Percentiles rank a stretch among this genome's conserved stretches.
Conservation (phyloP, 129 eudicot species). For the Helianthus tuberosus region DNA sequence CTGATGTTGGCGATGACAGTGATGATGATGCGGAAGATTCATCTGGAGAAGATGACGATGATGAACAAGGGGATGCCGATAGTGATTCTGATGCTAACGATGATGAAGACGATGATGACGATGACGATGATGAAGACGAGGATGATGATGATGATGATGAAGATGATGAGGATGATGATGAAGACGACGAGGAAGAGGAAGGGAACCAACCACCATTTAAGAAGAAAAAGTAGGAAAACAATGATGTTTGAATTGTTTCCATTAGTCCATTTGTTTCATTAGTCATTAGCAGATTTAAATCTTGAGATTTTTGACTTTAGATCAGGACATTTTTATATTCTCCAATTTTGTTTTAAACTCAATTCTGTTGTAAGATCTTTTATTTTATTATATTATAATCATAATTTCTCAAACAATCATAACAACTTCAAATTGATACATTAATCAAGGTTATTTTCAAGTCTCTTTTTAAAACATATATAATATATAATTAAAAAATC, state of each 20-base stretch:
- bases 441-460: neutral
- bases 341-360: neutral
- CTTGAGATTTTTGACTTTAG: conserved; percentile 15
- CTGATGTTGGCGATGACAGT: conserved; percentile 33
- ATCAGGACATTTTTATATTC: neutral
- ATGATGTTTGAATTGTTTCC: neutral
- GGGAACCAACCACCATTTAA: conserved; percentile 37
- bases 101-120: conserved; percentile 18
- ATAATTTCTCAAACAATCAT: neutral
- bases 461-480: neutral
- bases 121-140: neutral
- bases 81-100: conserved; percentile 30
- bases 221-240: conserved; percentile 31
- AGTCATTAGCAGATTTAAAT: conserved; percentile 2
- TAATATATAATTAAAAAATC: neutral
- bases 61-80: conserved; percentile 19
- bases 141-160: conserved; percentile 15
- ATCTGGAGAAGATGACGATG: conserved; percentile 49
- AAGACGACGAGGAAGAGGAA: conserved; percentile 28
- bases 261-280: conserved; percentile 2
- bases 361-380: neutral
- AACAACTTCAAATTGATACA: neutral
- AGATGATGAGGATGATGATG: conserved; percentile 16
- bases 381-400: neutral
- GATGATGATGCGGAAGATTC: conserved; percentile 46